Percentiles rank a stretch among this genome's conserved stretches.
Evolutionary conservation across 805 yeast genomes (phyloP).

Genomic region (Pichia occidentalis): DNA sequence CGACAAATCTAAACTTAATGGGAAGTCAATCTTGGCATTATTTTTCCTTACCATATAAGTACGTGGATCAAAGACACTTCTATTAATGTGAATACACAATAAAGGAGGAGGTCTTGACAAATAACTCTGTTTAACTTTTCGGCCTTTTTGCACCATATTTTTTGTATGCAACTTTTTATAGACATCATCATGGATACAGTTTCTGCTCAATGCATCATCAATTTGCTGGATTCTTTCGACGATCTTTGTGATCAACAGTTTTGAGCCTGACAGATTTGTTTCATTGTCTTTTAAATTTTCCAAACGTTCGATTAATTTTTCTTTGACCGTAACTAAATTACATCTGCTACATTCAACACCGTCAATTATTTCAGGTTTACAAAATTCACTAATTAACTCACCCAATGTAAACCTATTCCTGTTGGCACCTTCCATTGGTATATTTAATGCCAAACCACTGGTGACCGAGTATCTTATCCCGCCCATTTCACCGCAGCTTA

Average conservation of each 20-base stretch:
- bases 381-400: constrained; percentile 59
- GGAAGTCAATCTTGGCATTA: constrained; percentile 75
- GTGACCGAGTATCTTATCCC: constrained; percentile 80
- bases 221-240: constrained; percentile 41
- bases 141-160: constrained; percentile 65
- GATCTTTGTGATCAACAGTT: constrained; percentile 30
- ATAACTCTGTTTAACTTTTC: constrained; percentile 77
- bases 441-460: constrained; percentile 65
- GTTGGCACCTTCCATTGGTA: constrained; percentile 40
- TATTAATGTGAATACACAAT: constrained; percentile 78
- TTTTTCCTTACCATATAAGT: constrained; percentile 82
- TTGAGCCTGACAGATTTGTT: constrained; percentile 2
- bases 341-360: constrained; percentile 95
- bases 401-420: constrained; percentile 40
- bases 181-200: constrained; percentile 72
- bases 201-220: constrained; percentile 49
- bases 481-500: constrained; percentile 87
- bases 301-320: constrained; percentile 39
- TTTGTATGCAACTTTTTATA: constrained; percentile 69
- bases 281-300: constrained; percentile 16
- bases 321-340: constrained; percentile 57
- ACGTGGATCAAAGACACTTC: constrained; percentile 86
- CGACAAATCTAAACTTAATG: constrained; percentile 57
- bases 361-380: constrained; percentile 75
- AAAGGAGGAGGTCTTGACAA: constrained; percentile 79